Percentiles rank a stretch among this genome's conserved stretches.
These are phyloP conservation scores for Hanseniaspora clermontiae DNA, from an alignment of 805 yeast species.

Conservation along the genomic window DNA sequence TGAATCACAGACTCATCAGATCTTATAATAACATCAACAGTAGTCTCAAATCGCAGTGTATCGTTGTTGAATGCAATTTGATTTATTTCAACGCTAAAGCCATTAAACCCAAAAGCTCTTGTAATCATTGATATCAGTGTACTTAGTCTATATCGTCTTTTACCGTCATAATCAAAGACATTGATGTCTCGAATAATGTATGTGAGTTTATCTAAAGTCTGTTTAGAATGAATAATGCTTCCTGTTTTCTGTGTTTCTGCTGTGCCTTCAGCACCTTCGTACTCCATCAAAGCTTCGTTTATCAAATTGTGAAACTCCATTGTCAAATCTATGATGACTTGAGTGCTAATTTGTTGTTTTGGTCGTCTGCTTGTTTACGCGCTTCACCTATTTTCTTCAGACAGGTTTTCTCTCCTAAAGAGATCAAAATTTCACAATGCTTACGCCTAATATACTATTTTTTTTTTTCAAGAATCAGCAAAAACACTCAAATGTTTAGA, in stretches of 20 bases:
- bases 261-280: background rate
- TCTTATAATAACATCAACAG: background rate
- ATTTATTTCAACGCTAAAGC: constrained; percentile 26
- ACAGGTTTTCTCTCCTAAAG: no score
- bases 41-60: constrained; percentile 10
- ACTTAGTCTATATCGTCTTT: constrained; percentile 26
- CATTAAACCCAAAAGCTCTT: constrained; percentile 42
- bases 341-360: no score
- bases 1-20: background rate
- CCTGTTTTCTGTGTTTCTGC: no score
- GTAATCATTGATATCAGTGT: constrained; percentile 34
- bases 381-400: background rate
- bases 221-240: background rate
- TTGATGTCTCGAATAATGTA: background rate
- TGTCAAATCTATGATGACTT: no score
- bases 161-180: background rate
- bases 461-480: background rate
- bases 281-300: background rate
- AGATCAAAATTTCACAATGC: background rate
- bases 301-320: constrained; percentile 17
- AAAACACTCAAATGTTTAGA: background rate
- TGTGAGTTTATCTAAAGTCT: background rate
- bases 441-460: background rate
- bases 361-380: background rate
- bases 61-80: constrained; percentile 5